Evolutionary conservation across 164 flowering plant species (phyloP).

Genomic region (Nelumbo lutea): DNA sequence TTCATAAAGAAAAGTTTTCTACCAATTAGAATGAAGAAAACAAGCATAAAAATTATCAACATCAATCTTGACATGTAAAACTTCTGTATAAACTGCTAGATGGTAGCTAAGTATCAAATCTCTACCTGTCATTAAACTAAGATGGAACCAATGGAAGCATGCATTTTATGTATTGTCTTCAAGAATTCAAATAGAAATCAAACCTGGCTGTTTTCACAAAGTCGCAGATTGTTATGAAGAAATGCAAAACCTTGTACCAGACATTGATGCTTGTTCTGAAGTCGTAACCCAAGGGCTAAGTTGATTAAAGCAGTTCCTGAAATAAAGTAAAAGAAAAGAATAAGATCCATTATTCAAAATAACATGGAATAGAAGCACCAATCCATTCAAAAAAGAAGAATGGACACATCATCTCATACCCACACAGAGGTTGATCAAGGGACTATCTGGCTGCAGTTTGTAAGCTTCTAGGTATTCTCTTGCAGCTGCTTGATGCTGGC

Average conservation of each 20-base stretch:
- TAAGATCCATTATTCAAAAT: neutral
- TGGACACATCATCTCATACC: slow-evolving; percentile 33
- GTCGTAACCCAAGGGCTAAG: slow-evolving; percentile 73
- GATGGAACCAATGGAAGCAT: neutral
- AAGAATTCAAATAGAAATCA: neutral
- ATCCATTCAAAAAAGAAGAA: neutral
- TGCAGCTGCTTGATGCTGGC: slow-evolving; percentile 86
- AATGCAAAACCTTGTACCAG: slow-evolving; percentile 79
- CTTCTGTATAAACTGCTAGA: neutral
- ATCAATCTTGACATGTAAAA: too few relatives aligned
- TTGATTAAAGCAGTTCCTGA: slow-evolving; percentile 83
- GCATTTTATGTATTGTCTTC: too few relatives aligned
- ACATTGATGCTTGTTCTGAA: slow-evolving; percentile 73
- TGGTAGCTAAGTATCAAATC: neutral
- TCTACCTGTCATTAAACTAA: neutral
- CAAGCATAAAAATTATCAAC: too few relatives aligned
- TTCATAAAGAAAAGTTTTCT: too few relatives aligned
- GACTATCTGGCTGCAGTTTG: slow-evolving; percentile 70
- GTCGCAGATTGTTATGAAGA: slow-evolving; percentile 58
- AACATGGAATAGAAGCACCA: neutral
- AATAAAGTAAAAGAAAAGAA: neutral
- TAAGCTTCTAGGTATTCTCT: slow-evolving; percentile 79
- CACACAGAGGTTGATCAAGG: slow-evolving; percentile 81
- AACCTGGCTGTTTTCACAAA: slow-evolving; percentile 69
- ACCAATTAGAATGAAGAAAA: too few relatives aligned